Conservation (phyloP, 2,329 filamentous ascomycete species). For the Torrubiella hemipterigena region DNA sequence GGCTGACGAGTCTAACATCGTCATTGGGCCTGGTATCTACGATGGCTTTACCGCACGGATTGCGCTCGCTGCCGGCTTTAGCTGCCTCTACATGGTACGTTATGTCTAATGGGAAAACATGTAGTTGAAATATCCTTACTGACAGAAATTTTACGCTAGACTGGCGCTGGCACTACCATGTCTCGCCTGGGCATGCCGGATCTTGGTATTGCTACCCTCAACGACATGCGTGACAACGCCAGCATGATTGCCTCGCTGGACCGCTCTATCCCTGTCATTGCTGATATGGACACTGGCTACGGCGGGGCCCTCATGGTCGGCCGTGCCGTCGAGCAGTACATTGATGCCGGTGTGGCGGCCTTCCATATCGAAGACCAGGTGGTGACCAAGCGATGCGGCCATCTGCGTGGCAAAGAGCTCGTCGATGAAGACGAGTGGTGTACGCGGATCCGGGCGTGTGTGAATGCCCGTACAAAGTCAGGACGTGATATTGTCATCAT, state of each 20-base stretch:
- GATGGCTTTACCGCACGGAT: conserved; percentile 56
- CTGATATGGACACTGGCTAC: conserved; percentile 48
- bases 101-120: no score
- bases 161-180: conserved; percentile 49
- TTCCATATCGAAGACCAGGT: conserved; percentile 55
- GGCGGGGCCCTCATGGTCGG: conserved; percentile 40
- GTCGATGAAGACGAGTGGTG: conserved; percentile 37
- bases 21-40: conserved; percentile 55
- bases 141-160: conserved; percentile 23
- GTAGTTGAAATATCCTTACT: not conserved
- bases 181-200: conserved; percentile 51
- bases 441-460: conserved; percentile 45
- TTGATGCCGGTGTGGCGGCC: conserved; percentile 41
- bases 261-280: conserved; percentile 43
- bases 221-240: conserved; percentile 53
- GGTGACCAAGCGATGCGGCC: conserved; percentile 52
- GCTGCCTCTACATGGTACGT: conserved; percentile 55
- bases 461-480: conserved; percentile 31
- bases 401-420: conserved; percentile 48
- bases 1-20: conserved; percentile 22
- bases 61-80: conserved; percentile 49
- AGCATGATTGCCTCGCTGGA: conserved; percentile 51
- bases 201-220: conserved; percentile 47
- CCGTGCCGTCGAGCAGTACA: conserved; percentile 40
- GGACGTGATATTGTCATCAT: conserved; percentile 50